These are phyloP conservation scores for Fagopyrum homotropicum DNA, from an alignment of 148 eudicot species.

Conservation along the genomic window DNA sequence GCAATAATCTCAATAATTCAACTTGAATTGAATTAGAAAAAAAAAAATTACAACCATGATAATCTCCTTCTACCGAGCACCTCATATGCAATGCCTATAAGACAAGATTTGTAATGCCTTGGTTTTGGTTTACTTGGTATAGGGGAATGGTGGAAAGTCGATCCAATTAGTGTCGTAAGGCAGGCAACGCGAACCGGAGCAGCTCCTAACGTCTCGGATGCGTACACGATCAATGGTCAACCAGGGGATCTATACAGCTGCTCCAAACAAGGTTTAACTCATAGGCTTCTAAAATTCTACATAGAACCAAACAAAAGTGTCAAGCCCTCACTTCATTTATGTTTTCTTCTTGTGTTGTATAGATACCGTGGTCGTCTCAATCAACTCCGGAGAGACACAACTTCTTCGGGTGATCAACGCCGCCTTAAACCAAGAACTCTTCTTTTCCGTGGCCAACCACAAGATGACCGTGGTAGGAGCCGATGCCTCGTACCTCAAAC, in stretches of 20 bases:
- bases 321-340: background rate
- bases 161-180: conserved; percentile 59
- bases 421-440: conserved; percentile 23
- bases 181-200: conserved; percentile 82
- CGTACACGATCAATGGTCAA: conserved; percentile 51
- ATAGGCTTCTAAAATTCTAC: background rate
- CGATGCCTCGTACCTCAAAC: conserved; percentile 13
- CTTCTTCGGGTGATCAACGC: conserved; percentile 32
- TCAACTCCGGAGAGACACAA: conserved; percentile 17
- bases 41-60: too few relatives aligned
- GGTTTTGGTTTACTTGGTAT: too few relatives aligned
- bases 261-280: conserved; percentile 35
- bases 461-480: conserved; percentile 14
- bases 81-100: too few relatives aligned
- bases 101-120: too few relatives aligned
- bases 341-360: background rate
- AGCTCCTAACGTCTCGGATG: conserved; percentile 68
- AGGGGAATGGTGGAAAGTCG: conserved; percentile 97
- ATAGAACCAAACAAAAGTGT: background rate
- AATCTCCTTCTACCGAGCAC: too few relatives aligned
- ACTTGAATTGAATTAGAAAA: too few relatives aligned
- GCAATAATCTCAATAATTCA: too few relatives aligned
- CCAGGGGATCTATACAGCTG: conserved; percentile 57
- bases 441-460: conserved; percentile 22
- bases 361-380: conserved; percentile 27